Evolutionary conservation across 352 stramenopile species (phyloP), one percentile per base, ranked within the genome.

Genomic region (Globisporangium carolinianum): DNA sequence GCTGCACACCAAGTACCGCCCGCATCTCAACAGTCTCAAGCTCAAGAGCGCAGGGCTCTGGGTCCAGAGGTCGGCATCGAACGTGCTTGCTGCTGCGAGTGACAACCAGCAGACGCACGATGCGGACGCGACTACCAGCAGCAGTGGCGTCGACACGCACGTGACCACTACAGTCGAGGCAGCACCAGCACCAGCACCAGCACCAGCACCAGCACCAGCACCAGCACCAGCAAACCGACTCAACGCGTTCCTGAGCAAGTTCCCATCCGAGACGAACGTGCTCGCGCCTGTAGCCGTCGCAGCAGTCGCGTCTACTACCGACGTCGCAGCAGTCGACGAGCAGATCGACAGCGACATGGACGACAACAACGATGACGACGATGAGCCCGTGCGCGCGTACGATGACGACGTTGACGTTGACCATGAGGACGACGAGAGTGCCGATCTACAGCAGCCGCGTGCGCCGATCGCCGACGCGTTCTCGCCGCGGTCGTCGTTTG

Each of bases 231-330:
- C 42, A 12, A 60, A 7, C 55, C 67, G 73, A 24, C 68, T 91
- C 18, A 83, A 63, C 17, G 75, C 76, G 12, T 91, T 91, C 55
- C 66, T 91, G 8, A 86, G 69, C 61, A 84, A 88, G 55, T 80
- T 91, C 57, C 76, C 78, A 32, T 65, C 59, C n/a, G 55, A 65
- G 32, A 52, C 59, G 6, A 65, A 65, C 47, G 59, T 65, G 10
- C 53, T 65, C 32, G 45, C 45, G 45, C 45, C 45, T 12, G 42
- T 39, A n/a, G n/a, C 52, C 8, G 68, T 58, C 5, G 63, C 68
- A 0, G 57, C 68, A 5, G 61, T 69, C 2, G 49, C 50, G 12
- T 46, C 51, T 42, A 4, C 58, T 24, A 32, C 51, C 48, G 39
- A 17, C 11, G 47, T 61, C 51, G 56, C 36, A 9, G 37, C 39